These are phyloP conservation scores for Grosmannia clavigera DNA, from an alignment of 2,329 filamentous ascomycete genomes.

Conservation along the genomic window DNA sequence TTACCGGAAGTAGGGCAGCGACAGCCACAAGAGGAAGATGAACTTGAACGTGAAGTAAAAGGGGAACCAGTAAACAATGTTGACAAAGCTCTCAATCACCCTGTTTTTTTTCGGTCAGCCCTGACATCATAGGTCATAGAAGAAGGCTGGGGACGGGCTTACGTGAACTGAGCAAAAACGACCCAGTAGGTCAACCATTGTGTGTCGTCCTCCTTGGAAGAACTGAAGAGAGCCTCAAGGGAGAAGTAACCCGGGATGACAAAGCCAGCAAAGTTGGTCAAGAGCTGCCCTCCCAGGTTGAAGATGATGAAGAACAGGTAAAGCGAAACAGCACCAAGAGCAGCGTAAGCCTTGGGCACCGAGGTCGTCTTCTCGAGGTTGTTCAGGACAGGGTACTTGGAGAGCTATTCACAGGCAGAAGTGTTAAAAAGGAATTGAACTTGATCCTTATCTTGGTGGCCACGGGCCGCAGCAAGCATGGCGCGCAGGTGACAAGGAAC, in stretches of 20 bases:
- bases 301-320: conserved; percentile 91
- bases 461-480: neutral
- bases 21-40: conserved; percentile 91
- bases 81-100: conserved; percentile 70
- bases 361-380: conserved; percentile 77
- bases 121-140: neutral
- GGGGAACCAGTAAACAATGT: conserved; percentile 86
- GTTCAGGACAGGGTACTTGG: conserved; percentile 72
- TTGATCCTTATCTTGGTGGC: neutral
- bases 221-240: conserved; percentile 61
- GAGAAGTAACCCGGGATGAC: conserved; percentile 78
- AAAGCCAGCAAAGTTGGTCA: conserved; percentile 80
- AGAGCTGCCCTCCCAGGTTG: conserved; percentile 79
- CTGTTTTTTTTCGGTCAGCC: conserved; percentile 20
- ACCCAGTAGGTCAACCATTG: conserved; percentile 84
- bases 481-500: neutral
- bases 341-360: conserved; percentile 74
- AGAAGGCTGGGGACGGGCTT: conserved; percentile 15
- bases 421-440: neutral
- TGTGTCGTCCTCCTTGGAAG: conserved; percentile 63
- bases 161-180: conserved; percentile 69
- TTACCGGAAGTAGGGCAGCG: conserved; percentile 86
- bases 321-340: conserved; percentile 61
- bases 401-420: conserved; percentile 45
- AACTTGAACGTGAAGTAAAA: conserved; percentile 99